Conservation (phyloP, 2,329 filamentous ascomycete species). For the Emmonsiellopsis sp. region DNA sequence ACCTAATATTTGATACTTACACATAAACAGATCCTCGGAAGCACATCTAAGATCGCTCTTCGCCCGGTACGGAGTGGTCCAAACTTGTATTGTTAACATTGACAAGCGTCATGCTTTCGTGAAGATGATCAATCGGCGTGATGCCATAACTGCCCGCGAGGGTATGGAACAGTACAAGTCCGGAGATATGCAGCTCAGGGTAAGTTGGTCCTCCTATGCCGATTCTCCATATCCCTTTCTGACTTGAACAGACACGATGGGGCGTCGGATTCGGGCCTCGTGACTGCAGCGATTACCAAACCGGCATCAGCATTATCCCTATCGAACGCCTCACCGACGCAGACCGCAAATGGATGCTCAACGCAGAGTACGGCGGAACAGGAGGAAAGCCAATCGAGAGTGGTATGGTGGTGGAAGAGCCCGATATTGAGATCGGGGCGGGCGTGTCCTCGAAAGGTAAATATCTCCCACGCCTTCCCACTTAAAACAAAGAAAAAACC, state of each 20-base stretch:
- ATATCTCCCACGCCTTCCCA: constrained; percentile 6
- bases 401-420: constrained; percentile 88
- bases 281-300: constrained; percentile 93
- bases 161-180: constrained; percentile 75
- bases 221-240: constrained; percentile 10
- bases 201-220: constrained; percentile 33
- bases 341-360: constrained; percentile 94
- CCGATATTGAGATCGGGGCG: constrained; percentile 95
- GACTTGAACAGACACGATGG: constrained; percentile 67
- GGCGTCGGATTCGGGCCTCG: constrained; percentile 94
- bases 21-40: constrained; percentile 58
- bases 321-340: constrained; percentile 89
- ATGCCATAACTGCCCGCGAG: constrained; percentile 74
- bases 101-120: constrained; percentile 98
- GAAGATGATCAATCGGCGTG: constrained; percentile 87
- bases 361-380: constrained; percentile 84
- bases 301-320: constrained; percentile 85
- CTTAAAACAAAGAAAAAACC: not conserved
- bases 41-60: constrained; percentile 74
- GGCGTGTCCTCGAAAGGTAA: constrained; percentile 87
- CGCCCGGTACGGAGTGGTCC: constrained; percentile 70
- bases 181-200: constrained; percentile 62
- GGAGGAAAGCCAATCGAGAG: constrained; percentile 71
- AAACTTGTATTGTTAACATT: constrained; percentile 96
- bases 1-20: constrained; percentile 10